phyloP scores from a whole-genome alignment of 768 basidiomycete species.

The Mycena haematopus region DNA sequence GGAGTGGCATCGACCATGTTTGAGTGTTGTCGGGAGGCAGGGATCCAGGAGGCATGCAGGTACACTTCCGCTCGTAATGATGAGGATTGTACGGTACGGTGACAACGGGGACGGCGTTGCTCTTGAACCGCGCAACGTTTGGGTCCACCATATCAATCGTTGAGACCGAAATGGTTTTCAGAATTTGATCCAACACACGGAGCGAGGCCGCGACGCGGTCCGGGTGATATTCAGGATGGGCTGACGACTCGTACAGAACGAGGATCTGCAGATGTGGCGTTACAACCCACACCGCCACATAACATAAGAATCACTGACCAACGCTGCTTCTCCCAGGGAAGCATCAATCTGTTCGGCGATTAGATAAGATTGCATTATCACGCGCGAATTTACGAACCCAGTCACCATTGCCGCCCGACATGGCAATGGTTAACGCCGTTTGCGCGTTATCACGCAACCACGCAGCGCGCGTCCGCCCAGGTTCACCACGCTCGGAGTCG shows the following conservation, averaged over 20 bases:
- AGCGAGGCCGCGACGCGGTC: conserved; percentile 61
- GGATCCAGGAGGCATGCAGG: conserved; percentile 50
- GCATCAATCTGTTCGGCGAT: conserved; percentile 56
- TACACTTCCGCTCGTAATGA: conserved; percentile 46
- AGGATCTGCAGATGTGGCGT: conserved; percentile 56
- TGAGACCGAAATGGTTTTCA: conserved; percentile 61
- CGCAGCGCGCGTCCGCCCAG: conserved; percentile 64
- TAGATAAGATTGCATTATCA: conserved; percentile 9
- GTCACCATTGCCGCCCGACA: conserved; percentile 17
- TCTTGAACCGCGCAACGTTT: conserved; percentile 57
- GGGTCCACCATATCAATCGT: conserved; percentile 63
- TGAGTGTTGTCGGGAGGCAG: conserved; percentile 45
- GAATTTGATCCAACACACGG: conserved; percentile 66
- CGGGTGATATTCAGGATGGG: conserved; percentile 68
- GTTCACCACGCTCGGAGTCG: conserved; percentile 59
- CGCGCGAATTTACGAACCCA: conserved; percentile 8
- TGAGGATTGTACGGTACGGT: conserved; percentile 38
- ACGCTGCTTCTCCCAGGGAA: conserved; percentile 73
- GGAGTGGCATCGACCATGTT: conserved; percentile 56
- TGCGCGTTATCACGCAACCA: conserved; percentile 65
- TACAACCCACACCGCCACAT: conserved; percentile 1
- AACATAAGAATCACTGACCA: conserved; percentile 48
- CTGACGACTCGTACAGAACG: conserved; percentile 78
- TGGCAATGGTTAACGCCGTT: conserved; percentile 48
- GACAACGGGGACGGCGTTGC: conserved; percentile 57